Evolutionary conservation across 2,329 filamentous ascomycete species (phyloP), one percentile per base, ranked within the genome.

Genomic region (Scedosporium dehoogii): DNA sequence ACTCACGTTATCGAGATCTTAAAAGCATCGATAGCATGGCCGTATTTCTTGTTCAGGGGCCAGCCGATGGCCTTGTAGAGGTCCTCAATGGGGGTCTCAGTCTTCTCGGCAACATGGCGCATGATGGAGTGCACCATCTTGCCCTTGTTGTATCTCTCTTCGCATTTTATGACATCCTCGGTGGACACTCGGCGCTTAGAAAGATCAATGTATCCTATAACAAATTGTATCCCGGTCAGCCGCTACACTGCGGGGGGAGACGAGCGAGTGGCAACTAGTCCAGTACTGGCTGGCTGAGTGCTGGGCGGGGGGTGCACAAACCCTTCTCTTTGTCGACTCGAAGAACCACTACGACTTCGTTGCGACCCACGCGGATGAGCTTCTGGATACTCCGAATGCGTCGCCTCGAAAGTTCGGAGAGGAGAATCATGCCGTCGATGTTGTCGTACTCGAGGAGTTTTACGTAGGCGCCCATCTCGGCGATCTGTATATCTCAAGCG

Each of bases 391-490:
- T 92, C 81, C 94, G 84, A 73, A 99, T 99, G 88, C 94, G 94
- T 85, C 94, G 86, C 83, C 94, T 87, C 64, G 96, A 99, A 67
- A 99, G 85, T 79, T 99, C 94, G 71, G 91, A 96, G 68, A 99
- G 91, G 68, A 99, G 82, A 72, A 99, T 99, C 96, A 99, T 99
- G 85, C 94, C 94, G 75, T 99, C 96, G 72, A 99, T 99, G 80
- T 97, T 97, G 79, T 99, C 94, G 79, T 99, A 99, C 81, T 99
- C 94, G 70, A 99, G 88, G 63, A 99, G 88, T 81, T 99, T 99
- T 73, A 99, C 96, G 76, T 99, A 99, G 71, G 96, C 94, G 76
- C 94, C 94, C 96, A 99, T 99, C 79, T 99, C 96, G 76, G 94
- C 94, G 74, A 99, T 99, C 90, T 94, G 23, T 25, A 12, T 33